These are phyloP conservation scores for Thermothelomyces thermophilus DNA, from an alignment of 2,329 filamentous ascomycete species.

Conservation along the genomic window DNA sequence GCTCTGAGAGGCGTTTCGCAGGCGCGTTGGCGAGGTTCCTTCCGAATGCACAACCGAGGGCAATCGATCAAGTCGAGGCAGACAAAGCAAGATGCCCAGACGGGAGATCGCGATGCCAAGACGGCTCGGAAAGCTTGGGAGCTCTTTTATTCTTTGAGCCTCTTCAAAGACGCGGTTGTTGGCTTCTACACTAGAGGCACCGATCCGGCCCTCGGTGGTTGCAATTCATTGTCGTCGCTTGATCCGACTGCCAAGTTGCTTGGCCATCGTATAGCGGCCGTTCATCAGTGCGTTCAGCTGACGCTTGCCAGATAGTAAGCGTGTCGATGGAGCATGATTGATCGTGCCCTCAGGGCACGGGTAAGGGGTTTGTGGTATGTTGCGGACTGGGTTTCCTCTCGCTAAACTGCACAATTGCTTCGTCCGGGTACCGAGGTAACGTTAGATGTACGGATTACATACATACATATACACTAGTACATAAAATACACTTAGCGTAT, in stretches of 20 bases:
- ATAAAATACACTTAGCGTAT: too few relatives aligned
- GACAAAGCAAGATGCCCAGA: conserved; percentile 20
- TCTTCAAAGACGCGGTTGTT: neutral
- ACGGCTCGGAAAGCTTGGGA: conserved; percentile 13
- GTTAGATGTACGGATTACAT: too few relatives aligned
- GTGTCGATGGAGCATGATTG: too few relatives aligned
- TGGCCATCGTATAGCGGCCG: neutral
- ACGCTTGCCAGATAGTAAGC: too few relatives aligned
- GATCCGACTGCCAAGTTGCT: conserved; percentile 4
- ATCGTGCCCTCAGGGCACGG: too few relatives aligned
- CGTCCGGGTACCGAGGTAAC: neutral
- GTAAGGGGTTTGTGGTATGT: too few relatives aligned
- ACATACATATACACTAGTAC: too few relatives aligned
- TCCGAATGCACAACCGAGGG: neutral
- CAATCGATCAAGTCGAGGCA: conserved; percentile 9
- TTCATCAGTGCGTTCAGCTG: neutral
- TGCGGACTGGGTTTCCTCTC: too few relatives aligned
- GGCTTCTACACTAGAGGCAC: conserved; percentile 5
- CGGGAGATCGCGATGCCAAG: conserved; percentile 27
- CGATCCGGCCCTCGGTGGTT: neutral
- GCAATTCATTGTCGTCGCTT: neutral
- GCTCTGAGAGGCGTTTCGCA: conserved; percentile 5
- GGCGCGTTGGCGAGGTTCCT: neutral
- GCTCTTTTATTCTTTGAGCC: neutral
- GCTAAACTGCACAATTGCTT: too few relatives aligned